Conservation (phyloP, 495 filamentous ascomycete species). For the Bombardia bombarda region DNA sequence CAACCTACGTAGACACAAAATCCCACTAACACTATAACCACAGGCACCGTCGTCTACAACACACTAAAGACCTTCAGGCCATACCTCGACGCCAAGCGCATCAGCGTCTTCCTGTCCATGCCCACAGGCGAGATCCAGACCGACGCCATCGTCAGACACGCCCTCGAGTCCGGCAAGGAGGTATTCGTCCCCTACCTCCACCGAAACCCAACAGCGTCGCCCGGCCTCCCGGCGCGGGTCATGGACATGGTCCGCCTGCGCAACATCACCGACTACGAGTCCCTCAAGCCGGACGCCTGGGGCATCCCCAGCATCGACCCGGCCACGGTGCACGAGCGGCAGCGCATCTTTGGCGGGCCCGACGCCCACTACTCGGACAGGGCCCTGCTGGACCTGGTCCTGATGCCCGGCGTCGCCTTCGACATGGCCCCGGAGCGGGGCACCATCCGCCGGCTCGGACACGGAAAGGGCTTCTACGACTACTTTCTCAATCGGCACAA, state of each 20-base stretch:
- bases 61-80: conserved; percentile 44
- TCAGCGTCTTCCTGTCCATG: conserved; percentile 93
- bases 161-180: conserved; percentile 64
- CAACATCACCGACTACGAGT: conserved; percentile 65
- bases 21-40: conserved; percentile 3
- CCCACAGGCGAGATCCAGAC: conserved; percentile 77
- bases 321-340: conserved; percentile 51
- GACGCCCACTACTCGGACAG: conserved; percentile 38
- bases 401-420: conserved; percentile 93
- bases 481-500: conserved; percentile 73
- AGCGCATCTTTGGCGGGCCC: conserved; percentile 59
- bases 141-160: conserved; percentile 68
- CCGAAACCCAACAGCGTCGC: conserved; percentile 37
- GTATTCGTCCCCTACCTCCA: conserved; percentile 91
- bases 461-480: conserved; percentile 97
- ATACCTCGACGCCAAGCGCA: conserved; percentile 61
- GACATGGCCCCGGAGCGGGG: conserved; percentile 46
- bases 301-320: conserved; percentile 76
- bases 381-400: conserved; percentile 62
- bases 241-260: conserved; percentile 91
- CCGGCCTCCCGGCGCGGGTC: conserved; percentile 46
- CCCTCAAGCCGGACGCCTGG: conserved; percentile 72
- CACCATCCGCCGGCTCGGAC: conserved; percentile 67
- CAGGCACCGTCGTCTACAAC: conserved; percentile 53
- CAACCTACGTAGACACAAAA: too few relatives aligned